Conservation (phyloP, 2,329 filamentous ascomycete genomes). For the Fusarium sp. region DNA sequence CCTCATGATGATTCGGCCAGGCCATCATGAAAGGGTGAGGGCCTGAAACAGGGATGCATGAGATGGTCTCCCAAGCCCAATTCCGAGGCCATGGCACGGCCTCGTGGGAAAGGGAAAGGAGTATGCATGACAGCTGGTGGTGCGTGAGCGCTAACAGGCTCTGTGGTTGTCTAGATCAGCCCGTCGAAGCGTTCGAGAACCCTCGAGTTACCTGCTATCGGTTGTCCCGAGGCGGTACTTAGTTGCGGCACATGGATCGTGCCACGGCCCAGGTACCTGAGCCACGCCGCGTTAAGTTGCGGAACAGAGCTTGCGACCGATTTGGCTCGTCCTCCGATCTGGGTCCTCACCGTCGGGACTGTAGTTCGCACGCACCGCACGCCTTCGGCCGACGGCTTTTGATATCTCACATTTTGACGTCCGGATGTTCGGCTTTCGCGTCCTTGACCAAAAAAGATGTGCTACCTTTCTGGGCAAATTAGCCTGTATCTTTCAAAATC, state of each 20-base stretch:
- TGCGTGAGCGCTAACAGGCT: constrained; percentile 32
- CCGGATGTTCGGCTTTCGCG: neutral
- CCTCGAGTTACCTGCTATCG: constrained; percentile 18
- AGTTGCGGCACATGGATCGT: neutral
- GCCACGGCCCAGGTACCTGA: constrained; percentile 9
- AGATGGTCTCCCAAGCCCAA: neutral
- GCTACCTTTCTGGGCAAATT: neutral
- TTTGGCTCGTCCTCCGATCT: constrained; percentile 24
- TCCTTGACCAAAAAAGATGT: neutral
- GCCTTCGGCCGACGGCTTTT: constrained; percentile 27
- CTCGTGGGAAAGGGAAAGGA: constrained; percentile 6
- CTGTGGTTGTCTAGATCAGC: constrained; percentile 17
- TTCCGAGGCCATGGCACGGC: constrained; percentile 21
- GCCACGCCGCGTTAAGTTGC: constrained; percentile 7
- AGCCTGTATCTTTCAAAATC: constrained; percentile 4
- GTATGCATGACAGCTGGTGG: constrained; percentile 28
- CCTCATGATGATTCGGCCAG: constrained; percentile 14
- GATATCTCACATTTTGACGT: constrained; percentile 7
- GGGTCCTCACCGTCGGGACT: constrained; percentile 7
- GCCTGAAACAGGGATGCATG: constrained; percentile 38
- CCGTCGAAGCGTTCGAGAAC: constrained; percentile 36
- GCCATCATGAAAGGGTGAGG: constrained; percentile 29
- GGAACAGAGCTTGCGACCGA: constrained; percentile 13
- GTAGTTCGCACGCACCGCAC: neutral
- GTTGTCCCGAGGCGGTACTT: constrained; percentile 27